These are phyloP conservation scores for Alternaria rosae DNA, from an alignment of 2,329 filamentous ascomycete species.

Conservation along the genomic window DNA sequence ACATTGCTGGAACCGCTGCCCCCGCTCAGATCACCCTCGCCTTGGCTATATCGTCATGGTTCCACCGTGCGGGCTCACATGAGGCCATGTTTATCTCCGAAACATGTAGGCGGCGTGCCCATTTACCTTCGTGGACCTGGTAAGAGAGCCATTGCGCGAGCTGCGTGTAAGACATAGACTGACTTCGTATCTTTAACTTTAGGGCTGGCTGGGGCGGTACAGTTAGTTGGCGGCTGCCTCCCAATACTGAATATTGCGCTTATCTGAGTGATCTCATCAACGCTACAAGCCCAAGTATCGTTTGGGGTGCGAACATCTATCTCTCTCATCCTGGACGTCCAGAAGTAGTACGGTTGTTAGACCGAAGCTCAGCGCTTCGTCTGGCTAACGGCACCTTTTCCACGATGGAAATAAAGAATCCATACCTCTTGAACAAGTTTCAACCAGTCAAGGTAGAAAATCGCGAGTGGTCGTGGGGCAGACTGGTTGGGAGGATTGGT, in stretches of 20 bases:
- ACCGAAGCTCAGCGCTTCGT: neutral
- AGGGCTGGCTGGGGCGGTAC: slow-evolving; percentile 23
- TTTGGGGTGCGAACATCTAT: slow-evolving; percentile 19
- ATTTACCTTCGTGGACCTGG: slow-evolving; percentile 1
- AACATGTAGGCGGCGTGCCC: neutral
- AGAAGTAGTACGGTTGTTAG: neutral
- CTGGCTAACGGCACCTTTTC: neutral
- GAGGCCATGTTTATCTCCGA: slow-evolving; percentile 17
- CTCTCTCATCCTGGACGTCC: neutral
- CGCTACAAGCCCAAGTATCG: neutral
- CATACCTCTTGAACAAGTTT: slow-evolving; percentile 5
- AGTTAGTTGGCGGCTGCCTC: slow-evolving; percentile 19
- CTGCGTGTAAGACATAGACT: neutral
- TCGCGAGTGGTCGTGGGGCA: slow-evolving; percentile 7
- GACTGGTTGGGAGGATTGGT: slow-evolving; percentile 5
- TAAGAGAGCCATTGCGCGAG: neutral
- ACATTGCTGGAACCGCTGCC: slow-evolving; percentile 2
- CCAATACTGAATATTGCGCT: slow-evolving; percentile 11
- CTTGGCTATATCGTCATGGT: slow-evolving; percentile 17
- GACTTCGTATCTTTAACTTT: slow-evolving; percentile 8
- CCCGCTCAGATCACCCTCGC: slow-evolving; percentile 15
- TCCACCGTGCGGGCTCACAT: slow-evolving; percentile 6
- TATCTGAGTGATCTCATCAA: slow-evolving; percentile 19
- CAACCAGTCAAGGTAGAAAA: slow-evolving; percentile 1
- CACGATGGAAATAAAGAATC: neutral